A percentile compares a stretch with the other conserved stretches of the same genome.
Conservation (phyloP, 2,329 filamentous ascomycete species). For the Triangularia verruculosa region DNA sequence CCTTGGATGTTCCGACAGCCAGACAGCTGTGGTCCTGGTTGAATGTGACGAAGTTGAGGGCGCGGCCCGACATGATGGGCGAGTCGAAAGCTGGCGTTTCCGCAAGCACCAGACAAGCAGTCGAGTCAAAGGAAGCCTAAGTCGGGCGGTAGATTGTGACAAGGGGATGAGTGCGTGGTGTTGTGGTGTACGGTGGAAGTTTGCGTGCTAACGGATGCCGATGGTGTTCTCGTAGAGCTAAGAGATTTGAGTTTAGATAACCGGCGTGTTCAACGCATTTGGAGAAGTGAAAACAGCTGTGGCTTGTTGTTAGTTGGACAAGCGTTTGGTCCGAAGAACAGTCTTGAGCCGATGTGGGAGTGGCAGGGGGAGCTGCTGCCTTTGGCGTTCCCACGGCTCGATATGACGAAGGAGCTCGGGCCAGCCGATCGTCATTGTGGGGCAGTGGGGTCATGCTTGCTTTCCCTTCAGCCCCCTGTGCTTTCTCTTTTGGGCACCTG, state of each 20-base stretch:
- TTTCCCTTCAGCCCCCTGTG: background rate
- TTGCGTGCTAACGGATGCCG: background rate
- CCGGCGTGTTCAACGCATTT: background rate
- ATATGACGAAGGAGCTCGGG: conserved; percentile 20
- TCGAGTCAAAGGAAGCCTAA: too few relatives aligned
- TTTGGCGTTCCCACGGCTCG: background rate
- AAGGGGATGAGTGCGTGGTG: background rate
- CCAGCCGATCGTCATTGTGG: conserved; percentile 22
- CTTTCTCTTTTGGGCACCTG: background rate
- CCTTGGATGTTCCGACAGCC: conserved; percentile 89
- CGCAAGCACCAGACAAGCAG: background rate
- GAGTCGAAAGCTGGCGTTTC: background rate
- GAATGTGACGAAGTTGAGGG: conserved; percentile 97
- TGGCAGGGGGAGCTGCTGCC: background rate
- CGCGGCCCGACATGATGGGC: conserved; percentile 38
- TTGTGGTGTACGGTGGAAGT: background rate
- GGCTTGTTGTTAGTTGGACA: background rate
- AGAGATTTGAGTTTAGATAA: background rate
- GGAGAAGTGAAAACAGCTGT: background rate
- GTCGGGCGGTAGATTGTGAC: background rate
- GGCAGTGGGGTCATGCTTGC: conserved; percentile 6
- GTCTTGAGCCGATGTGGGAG: background rate
- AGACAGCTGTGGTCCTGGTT: conserved; percentile 98
- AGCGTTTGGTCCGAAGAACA: background rate
- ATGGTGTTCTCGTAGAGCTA: background rate